Evolutionary conservation across 2,329 filamentous ascomycete species (phyloP), one percentile per base, ranked within the genome.

Genomic region (Cladosporium sphaerospermum): DNA sequence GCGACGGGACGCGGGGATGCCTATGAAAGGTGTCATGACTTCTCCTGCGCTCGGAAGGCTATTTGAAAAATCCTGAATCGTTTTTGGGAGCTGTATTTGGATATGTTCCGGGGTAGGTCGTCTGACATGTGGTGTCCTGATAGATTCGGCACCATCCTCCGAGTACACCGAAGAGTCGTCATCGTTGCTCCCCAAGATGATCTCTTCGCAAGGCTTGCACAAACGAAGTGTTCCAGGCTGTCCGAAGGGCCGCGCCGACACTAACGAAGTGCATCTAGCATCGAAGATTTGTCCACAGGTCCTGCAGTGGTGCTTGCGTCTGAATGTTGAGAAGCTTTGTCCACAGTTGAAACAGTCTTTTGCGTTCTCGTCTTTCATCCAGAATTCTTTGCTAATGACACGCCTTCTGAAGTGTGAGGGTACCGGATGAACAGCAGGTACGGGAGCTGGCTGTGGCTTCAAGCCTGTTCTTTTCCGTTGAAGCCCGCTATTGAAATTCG

Each of bases 361-460:
- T 55, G 92, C 95, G 57, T 95, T 96, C 65, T 97, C 93, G 67
- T 99, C 93, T 55, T 90, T 88, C 93, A 99, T 99, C 93, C 92
- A 97, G 62, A 96, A 97, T 61, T 97, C 91, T 64, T 91, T 93
- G 67, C 88, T 95, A 43, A 97, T 74, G 7, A 99, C 85, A 64
- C 92, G 90, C 63, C 89, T 88, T 57, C 86, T 83, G 76, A 96
- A 86, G 61, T 87, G 85, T 46, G 74, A 73, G 51, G 79, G 66
- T 57, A 71, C 70, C 44, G 31, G 49, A n/a, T 40, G 48, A 14
- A 39, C 42, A 39, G 23, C 42, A 16, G 31, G 8, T 23, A 14
- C 13, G 32, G 66, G 67, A 50, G 52, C 61, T 19, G 56, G 57
- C 47, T 52, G 54, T 16, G 53, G 57, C 47, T 61, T 63, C 33